phyloP scores from a whole-genome alignment of 306 rosid genomes.

The Arachis stenosperma region DNA sequence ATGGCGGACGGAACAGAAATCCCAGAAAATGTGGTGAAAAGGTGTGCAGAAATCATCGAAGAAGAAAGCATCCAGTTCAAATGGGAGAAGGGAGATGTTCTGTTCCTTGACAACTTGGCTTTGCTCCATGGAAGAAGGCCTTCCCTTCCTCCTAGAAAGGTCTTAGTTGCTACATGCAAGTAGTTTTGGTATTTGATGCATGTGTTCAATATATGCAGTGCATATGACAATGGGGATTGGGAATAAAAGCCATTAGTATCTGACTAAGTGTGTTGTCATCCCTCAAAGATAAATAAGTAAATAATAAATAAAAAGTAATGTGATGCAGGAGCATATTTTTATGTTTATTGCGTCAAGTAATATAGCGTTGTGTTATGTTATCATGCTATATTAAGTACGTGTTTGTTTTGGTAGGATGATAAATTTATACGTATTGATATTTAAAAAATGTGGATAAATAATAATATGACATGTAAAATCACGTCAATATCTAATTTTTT shows the following conservation, averaged over 20 bases:
- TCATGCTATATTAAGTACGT: no score
- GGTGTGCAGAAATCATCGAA: slow-evolving; percentile 82
- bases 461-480: no score
- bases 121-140: slow-evolving; percentile 93
- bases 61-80: slow-evolving; percentile 91
- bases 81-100: slow-evolving; percentile 87
- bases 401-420: no score
- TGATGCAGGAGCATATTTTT: no score
- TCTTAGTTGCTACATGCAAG: slow-evolving; percentile 74
- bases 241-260: slow-evolving; percentile 19
- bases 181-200: slow-evolving; percentile 36
- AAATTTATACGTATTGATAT: no score
- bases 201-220: neutral
- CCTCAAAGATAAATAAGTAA: neutral
- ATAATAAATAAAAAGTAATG: no score
- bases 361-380: no score
- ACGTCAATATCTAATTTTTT: no score
- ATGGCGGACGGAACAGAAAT: slow-evolving; percentile 82
- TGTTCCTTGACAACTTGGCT: slow-evolving; percentile 82
- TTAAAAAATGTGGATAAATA: no score
- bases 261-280: neutral
- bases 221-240: neutral
- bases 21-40: slow-evolving; percentile 60
- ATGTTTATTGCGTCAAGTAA: no score
- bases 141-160: slow-evolving; percentile 83